phyloP scores from a whole-genome alignment of 371 early-diverging fungal genomes.

The Coemansia sp. region DNA sequence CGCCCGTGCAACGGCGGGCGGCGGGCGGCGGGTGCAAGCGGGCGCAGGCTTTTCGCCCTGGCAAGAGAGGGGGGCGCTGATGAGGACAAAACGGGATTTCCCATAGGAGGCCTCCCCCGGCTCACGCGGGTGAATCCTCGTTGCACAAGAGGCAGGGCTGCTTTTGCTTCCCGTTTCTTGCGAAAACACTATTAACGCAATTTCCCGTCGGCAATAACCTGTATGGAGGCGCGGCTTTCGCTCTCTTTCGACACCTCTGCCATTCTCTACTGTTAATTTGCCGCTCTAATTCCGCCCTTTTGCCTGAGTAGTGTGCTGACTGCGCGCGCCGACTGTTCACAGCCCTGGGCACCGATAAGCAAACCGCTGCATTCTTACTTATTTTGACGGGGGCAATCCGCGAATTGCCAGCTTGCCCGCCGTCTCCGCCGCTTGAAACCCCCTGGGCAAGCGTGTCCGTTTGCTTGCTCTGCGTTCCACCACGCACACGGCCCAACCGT shows the following conservation, averaged over 20 bases:
- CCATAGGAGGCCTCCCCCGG: too few relatives aligned
- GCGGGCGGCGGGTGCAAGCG: too few relatives aligned
- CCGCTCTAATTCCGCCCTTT: constrained; percentile 4
- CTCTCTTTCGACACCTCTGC: constrained; percentile 3
- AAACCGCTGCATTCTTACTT: not conserved
- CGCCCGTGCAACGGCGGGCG: not conserved
- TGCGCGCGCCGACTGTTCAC: not conserved
- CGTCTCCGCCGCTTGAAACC: too few relatives aligned
- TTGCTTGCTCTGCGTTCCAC: not conserved
- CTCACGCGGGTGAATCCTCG: too few relatives aligned
- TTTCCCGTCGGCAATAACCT: not conserved
- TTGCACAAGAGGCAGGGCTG: too few relatives aligned
- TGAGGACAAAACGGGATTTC: too few relatives aligned
- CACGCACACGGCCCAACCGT: not conserved
- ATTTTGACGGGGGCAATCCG: not conserved
- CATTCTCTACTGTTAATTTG: constrained; percentile 7
- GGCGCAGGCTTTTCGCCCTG: too few relatives aligned
- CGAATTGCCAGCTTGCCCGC: too few relatives aligned
- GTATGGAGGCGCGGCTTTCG: not conserved
- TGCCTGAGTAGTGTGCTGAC: not conserved
- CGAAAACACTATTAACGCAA: not conserved
- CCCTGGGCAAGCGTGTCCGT: not conserved
- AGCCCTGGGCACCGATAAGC: not conserved
- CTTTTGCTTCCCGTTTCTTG: not conserved
- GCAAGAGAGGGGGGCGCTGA: too few relatives aligned